Conservation (phyloP, 2,329 filamentous ascomycete genomes). For the Monosporascus sp. region DNA sequence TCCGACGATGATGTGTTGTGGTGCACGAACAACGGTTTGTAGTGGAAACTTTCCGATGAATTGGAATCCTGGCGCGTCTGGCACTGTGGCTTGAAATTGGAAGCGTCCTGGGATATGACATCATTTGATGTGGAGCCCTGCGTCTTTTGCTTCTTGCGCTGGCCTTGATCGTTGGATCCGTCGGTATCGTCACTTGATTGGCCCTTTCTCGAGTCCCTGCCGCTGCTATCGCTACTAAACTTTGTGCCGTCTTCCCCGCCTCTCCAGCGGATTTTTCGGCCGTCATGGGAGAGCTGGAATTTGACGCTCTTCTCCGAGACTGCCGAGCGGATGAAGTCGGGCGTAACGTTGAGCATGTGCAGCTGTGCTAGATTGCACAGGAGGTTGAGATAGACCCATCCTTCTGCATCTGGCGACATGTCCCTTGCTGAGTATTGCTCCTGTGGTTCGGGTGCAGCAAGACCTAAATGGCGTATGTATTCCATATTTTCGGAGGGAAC, state of each 20-base stretch:
- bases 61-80: constrained; percentile 27
- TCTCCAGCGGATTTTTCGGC: constrained; percentile 74
- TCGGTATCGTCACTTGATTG: constrained; percentile 46
- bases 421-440: constrained; percentile 39
- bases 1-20: constrained; percentile 37
- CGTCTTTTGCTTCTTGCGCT: constrained; percentile 42
- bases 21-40: constrained; percentile 58
- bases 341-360: constrained; percentile 78
- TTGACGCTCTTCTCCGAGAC: constrained; percentile 65
- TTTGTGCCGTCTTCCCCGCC: constrained; percentile 61
- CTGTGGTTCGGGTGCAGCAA: constrained; percentile 53
- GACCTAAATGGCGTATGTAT: constrained; percentile 70
- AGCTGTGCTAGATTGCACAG: constrained; percentile 78
- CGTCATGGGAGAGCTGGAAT: constrained; percentile 72
- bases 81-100: constrained; percentile 30
- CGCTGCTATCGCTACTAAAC: constrained; percentile 59
- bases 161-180: constrained; percentile 35
- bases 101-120: constrained; percentile 31
- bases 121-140: constrained; percentile 30
- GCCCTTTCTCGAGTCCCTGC: constrained; percentile 40
- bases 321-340: constrained; percentile 69
- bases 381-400: constrained; percentile 80
- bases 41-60: constrained; percentile 51
- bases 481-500: constrained; percentile 72
- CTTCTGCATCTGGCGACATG: constrained; percentile 58